Conservation (phyloP, 2,329 filamentous ascomycete species). For the Colletotrichum gigasporum region DNA sequence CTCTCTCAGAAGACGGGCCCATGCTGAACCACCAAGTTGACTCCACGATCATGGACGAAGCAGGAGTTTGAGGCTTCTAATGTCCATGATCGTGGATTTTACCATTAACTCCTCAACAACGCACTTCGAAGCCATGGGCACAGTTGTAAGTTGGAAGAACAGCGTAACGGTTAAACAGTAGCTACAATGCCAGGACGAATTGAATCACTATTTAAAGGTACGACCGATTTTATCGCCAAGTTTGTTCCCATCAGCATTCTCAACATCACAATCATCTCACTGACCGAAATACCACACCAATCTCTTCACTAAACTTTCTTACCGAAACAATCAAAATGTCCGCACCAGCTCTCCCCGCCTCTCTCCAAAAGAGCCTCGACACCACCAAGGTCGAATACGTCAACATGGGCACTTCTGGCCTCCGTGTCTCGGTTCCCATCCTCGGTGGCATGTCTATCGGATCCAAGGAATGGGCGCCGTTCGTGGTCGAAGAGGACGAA, state of each 20-base stretch:
- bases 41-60: neutral
- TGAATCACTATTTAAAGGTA: neutral
- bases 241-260: neutral
- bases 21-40: neutral
- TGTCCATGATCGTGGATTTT: neutral
- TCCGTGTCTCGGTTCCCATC: slow-evolving; percentile 17
- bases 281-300: neutral
- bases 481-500: slow-evolving; percentile 20
- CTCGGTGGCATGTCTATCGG: slow-evolving; percentile 32
- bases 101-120: neutral
- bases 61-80: neutral
- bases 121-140: neutral
- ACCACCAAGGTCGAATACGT: slow-evolving; percentile 54
- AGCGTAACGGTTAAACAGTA: no score
- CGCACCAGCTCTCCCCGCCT: neutral
- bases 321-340: neutral
- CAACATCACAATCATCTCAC: neutral
- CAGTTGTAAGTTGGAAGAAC: neutral
- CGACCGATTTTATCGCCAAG: neutral
- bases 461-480: slow-evolving; percentile 24
- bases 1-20: no score
- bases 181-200: no score
- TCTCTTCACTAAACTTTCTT: neutral
- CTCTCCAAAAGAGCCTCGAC: slow-evolving; percentile 35
- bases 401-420: slow-evolving; percentile 39